Evolutionary conservation across 106 monocot genomes (phyloP).

Genomic region (Xerophyta viscosa): DNA sequence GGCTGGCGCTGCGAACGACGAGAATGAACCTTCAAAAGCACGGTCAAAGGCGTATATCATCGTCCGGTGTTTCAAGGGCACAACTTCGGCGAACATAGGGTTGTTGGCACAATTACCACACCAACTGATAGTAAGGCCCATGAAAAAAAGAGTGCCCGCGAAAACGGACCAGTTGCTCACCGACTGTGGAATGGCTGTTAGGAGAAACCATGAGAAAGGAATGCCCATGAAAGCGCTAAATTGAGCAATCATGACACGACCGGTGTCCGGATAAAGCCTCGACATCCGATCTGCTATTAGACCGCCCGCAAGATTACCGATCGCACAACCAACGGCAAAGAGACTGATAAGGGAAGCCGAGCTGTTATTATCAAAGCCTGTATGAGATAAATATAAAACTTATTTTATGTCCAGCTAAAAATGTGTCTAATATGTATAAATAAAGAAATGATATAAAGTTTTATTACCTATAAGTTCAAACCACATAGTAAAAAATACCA

Average conservation of each 20-base stretch:
- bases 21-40: slow-evolving; percentile 82
- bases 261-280: slow-evolving; percentile 42
- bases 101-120: slow-evolving; percentile 84
- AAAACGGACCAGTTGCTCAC: slow-evolving; percentile 36
- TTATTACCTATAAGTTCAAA: slow-evolving; percentile 90
- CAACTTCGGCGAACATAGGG: slow-evolving; percentile 94
- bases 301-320: slow-evolving; percentile 67
- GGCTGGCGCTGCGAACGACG: slow-evolving; percentile 85
- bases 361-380: slow-evolving; percentile 79
- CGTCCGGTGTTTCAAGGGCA: slow-evolving; percentile 77
- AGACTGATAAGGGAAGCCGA: slow-evolving; percentile 79
- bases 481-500: slow-evolving; percentile 99
- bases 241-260: slow-evolving; percentile 86
- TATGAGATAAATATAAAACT: neutral
- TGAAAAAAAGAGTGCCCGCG: slow-evolving; percentile 66
- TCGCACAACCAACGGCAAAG: slow-evolving; percentile 73
- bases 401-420: neutral
- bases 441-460: neutral
- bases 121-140: slow-evolving; percentile 96
- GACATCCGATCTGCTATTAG: slow-evolving; percentile 63
- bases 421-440: neutral
- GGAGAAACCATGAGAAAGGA: slow-evolving; percentile 80
- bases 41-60: slow-evolving; percentile 98
- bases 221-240: slow-evolving; percentile 96
- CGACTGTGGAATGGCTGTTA: slow-evolving; percentile 56